These are phyloP conservation scores for Acmispon strigosus DNA, from an alignment of 306 rosid species.

Conservation along the genomic window DNA sequence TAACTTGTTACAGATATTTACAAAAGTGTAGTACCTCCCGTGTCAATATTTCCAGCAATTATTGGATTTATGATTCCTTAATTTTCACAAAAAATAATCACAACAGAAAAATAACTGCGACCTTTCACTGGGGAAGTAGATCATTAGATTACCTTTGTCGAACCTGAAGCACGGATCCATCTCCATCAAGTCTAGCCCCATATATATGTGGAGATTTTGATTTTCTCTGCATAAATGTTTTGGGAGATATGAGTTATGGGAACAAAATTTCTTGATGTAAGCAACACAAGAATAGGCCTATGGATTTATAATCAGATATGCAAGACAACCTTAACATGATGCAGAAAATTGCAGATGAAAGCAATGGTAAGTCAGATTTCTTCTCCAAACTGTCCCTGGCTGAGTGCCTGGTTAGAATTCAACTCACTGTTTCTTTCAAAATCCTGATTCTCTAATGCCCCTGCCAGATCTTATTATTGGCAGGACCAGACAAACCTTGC, in stretches of 20 bases:
- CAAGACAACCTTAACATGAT: constrained; percentile 12
- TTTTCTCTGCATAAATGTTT: background rate
- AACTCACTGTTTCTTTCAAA: background rate
- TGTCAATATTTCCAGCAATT: constrained; percentile 1
- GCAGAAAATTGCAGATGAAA: background rate
- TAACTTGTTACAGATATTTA: constrained; percentile 15
- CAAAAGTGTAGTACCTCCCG: constrained; percentile 7
- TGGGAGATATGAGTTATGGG: background rate
- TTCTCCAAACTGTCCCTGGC: background rate
- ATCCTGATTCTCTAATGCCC: background rate
- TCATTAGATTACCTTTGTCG: background rate
- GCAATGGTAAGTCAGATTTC: constrained; percentile 4
- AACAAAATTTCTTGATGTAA: background rate
- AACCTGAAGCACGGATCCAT: constrained; percentile 9
- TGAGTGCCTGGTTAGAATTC: background rate
- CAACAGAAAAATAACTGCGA: background rate
- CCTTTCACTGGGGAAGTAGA: constrained; percentile 6
- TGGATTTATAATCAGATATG: constrained; percentile 20
- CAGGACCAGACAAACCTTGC: constrained; percentile 52
- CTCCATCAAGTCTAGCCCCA: background rate
- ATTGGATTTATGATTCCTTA: background rate
- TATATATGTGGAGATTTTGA: constrained; percentile 1
- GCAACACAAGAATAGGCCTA: background rate
- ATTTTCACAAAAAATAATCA: background rate
- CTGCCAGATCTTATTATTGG: background rate